Conservation (phyloP, 352 stramenopile species). For the Phytopythium sindhum region DNA sequence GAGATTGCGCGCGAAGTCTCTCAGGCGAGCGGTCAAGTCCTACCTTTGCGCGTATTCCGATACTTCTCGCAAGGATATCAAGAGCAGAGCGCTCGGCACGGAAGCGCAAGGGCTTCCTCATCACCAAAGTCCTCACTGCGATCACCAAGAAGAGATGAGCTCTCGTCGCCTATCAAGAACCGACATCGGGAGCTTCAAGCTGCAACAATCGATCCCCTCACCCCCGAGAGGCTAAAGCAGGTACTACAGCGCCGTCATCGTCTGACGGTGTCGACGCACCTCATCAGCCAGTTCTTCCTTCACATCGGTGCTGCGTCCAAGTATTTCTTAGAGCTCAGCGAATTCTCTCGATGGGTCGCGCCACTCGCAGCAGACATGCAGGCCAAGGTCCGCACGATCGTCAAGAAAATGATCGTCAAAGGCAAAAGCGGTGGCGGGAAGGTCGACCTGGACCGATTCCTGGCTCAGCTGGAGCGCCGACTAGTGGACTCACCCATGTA, state of each 20-base stretch:
- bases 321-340: conserved; percentile 38
- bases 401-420: conserved; percentile 39
- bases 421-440: conserved; percentile 42
- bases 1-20: conserved; percentile 24
- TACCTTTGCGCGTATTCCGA: conserved; percentile 21
- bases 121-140: neutral
- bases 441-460: conserved; percentile 49
- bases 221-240: conserved; percentile 29
- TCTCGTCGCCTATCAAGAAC: conserved; percentile 11
- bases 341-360: conserved; percentile 39
- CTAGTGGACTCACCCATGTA: conserved; percentile 25
- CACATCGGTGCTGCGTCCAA: conserved; percentile 39
- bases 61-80: conserved; percentile 20
- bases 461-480: conserved; percentile 28
- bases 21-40: conserved; percentile 16
- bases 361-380: conserved; percentile 31
- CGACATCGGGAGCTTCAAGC: conserved; percentile 20
- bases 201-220: conserved; percentile 28
- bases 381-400: conserved; percentile 26
- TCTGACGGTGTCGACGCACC: conserved; percentile 35
- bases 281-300: conserved; percentile 52
- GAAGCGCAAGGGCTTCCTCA: neutral
- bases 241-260: conserved; percentile 23
- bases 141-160: neutral
- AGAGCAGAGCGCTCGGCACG: neutral